Evolutionary conservation across 495 filamentous ascomycete species (phyloP), one percentile per base, ranked within the genome.

Genomic region (Clohesyomyces aquaticus): DNA sequence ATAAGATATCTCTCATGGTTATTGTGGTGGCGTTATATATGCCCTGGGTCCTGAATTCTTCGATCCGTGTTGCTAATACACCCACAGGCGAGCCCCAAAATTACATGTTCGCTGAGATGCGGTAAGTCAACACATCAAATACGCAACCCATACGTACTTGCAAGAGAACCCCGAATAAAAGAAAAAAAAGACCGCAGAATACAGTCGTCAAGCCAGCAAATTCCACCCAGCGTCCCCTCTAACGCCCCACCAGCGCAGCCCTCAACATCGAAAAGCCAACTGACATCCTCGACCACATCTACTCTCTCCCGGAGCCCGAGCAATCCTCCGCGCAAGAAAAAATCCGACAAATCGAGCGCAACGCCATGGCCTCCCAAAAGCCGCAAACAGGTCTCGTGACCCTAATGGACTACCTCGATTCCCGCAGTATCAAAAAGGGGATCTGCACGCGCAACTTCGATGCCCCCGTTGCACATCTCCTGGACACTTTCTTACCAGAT

Each of bases 381-480:
- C 85, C 93, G 2, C 93, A 96, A 73, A 85, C 88, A 0, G 94
- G 94, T 1, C 83, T 97, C 0, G 70, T 78, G 0, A 68, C 76
- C 6, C 76, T 98, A 26, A 94, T 97, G 86, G 75, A 83, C 27
- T 96, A 94, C 75, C 82, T 97, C 0, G 85, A 95, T 65, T 72
- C 76, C 3, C 79, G 80, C 19, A 74, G 75, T 0, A 70, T 97
- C 1, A 83, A 79, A 55, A 91, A 94, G 73, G 94, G 82, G 0
- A 89, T 98, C 62, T 96, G 93, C 77, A 98, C 94, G 4, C 81
- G 94, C 70, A 98, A 98, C 78, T 97, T 96, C 69, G 91, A 96
- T 68, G 75, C 80, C 1, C 87, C 87, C 1, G 87, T 90, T 14
- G 73, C 72, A 25, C 83, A 95, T 73, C 83, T 98, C 16, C 80